Evolutionary conservation across 176 grass and related monocot species (phyloP), one percentile per base, ranked within the genome.

Genomic region (Lolium perenne): DNA sequence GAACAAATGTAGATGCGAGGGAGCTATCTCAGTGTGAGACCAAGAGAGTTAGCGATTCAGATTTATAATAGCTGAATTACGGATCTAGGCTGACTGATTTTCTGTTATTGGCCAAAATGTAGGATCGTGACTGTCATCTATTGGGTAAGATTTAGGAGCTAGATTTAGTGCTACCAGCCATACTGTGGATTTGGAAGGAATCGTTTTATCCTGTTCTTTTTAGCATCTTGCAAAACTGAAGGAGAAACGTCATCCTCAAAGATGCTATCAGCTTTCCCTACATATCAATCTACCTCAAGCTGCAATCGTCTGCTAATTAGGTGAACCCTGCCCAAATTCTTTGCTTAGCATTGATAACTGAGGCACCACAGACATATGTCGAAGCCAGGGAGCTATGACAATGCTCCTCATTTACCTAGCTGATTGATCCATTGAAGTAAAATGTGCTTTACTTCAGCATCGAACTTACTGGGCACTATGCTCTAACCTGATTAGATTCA

Each of bases 91-190:
- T 32, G 56, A 70, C 48, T 57, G 55, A 80, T 77, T 64, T 76
- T 41, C 60, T 81, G 55, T 55, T 80, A 63, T 77, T 76, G 61
- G 11, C 46, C 12, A 1, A 84, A 91, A 87, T 84, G 76, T 91
- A 80, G 61, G 45, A 25, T 78, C 38, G 15, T 0, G 0, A 35
- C 32, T 75, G 8, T 46, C 8, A 73, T 18, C 16, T 2, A 63
- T 15, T 41, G 20, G 38, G 71, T 81, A 85, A 6, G 26, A 58
- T 76, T 69, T 54, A 57, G 23, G 21, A 4, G 40, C 55, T 86
- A 79, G 38, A 79, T 65, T 82, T 76, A 43, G 15, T 82, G 51
- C 41, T 69, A 25, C 48, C 57, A 87, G 48, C 79, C 20, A 74
- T 22, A 29, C 7, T 87, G 5, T 84, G 20, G 20, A 43, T 60